Evolutionary conservation across 2,329 filamentous ascomycete species (phyloP).

Genomic region (Cadophora malorum): DNA sequence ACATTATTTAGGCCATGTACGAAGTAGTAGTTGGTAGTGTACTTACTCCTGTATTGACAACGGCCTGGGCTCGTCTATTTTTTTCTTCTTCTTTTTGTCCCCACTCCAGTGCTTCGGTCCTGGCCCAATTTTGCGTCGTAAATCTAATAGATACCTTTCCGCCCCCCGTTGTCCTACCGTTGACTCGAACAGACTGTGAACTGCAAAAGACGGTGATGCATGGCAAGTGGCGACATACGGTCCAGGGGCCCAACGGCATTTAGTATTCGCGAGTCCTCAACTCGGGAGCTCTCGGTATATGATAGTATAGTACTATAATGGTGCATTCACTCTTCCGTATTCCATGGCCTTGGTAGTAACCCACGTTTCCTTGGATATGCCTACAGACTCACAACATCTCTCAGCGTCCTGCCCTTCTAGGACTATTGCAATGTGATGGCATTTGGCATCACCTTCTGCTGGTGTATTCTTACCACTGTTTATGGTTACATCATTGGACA

Average conservation of each 20-base stretch:
- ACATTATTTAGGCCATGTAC: no score
- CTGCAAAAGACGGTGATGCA: background rate
- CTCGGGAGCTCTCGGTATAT: background rate
- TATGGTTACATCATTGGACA: background rate
- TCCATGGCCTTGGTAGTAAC: background rate
- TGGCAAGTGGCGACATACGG: background rate
- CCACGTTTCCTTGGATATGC: background rate
- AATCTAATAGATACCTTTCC: no score
- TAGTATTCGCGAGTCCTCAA: background rate
- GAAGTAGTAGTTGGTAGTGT: no score
- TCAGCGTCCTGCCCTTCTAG: background rate
- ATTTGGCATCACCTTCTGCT: background rate
- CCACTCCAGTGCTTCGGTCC: no score
- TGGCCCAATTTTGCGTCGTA: no score
- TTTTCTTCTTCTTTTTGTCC: no score
- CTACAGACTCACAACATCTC: background rate
- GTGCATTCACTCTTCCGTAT: background rate
- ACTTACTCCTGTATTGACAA: no score
- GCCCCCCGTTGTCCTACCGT: background rate
- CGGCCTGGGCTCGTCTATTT: no score
- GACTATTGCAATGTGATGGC: background rate
- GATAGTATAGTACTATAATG: background rate
- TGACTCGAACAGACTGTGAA: background rate
- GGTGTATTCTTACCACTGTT: background rate
- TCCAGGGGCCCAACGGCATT: background rate